Evolutionary conservation across 495 filamentous ascomycete species (phyloP).

Genomic region (Niebla homalea): DNA sequence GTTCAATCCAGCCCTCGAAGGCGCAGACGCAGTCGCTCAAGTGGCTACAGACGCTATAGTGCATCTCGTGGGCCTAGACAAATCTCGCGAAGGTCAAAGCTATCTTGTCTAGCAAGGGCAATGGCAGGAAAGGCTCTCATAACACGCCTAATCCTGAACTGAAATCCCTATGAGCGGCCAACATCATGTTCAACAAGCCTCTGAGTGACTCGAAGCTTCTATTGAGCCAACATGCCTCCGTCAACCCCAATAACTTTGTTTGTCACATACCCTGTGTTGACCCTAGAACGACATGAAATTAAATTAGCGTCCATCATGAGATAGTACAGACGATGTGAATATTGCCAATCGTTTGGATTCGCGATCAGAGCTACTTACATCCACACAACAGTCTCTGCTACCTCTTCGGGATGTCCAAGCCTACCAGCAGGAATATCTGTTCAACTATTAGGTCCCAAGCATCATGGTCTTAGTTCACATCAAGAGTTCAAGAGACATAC

Average conservation of each 20-base stretch:
- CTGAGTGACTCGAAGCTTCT: slow-evolving; percentile 16
- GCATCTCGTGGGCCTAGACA: too few relatives aligned
- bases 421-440: slow-evolving; percentile 44
- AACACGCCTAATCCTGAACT: too few relatives aligned
- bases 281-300: slow-evolving; percentile 36
- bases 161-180: too few relatives aligned
- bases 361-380: not conserved
- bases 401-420: slow-evolving; percentile 52
- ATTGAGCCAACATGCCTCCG: slow-evolving; percentile 26
- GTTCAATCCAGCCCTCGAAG: too few relatives aligned
- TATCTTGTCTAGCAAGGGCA: too few relatives aligned
- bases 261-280: slow-evolving; percentile 57
- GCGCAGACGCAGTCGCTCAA: too few relatives aligned
- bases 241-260: slow-evolving; percentile 37
- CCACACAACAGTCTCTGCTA: slow-evolving; percentile 45
- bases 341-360: not conserved
- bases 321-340: not conserved
- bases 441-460: slow-evolving; percentile 19
- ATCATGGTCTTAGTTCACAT: slow-evolving; percentile 30
- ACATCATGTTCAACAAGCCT: too few relatives aligned
- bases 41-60: too few relatives aligned
- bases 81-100: too few relatives aligned
- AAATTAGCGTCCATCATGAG: not conserved
- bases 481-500: slow-evolving; percentile 32
- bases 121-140: too few relatives aligned